phyloP scores from a whole-genome alignment of 164 flowering plant genomes.

The Piper betle region DNA sequence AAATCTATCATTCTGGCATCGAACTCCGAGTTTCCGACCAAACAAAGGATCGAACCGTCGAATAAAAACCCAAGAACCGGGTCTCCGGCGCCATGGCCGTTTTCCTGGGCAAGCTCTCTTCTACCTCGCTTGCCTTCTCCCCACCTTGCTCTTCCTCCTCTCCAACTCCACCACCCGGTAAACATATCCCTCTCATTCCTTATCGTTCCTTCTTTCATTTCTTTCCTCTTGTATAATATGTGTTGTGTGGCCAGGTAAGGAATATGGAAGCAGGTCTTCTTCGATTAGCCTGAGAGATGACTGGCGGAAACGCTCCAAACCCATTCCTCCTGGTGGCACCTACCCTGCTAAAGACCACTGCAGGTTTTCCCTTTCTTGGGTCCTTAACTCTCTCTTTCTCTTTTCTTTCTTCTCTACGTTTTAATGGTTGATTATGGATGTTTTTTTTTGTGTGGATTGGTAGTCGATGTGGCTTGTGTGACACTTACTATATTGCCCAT shows the following conservation, averaged over 20 bases:
- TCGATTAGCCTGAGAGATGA: constrained; percentile 54
- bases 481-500: constrained; percentile 90
- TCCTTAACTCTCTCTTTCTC: neutral
- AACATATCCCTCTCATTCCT: neutral
- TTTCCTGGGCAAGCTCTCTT: neutral
- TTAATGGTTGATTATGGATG: too few relatives aligned
- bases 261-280: constrained; percentile 6
- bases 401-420: neutral
- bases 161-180: neutral
- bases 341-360: constrained; percentile 99
- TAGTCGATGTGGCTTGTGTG: constrained; percentile 89
- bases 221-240: neutral
- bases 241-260: neutral
- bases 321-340: constrained; percentile 86
- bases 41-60: too few relatives aligned
- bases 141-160: neutral
- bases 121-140: neutral
- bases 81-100: neutral
- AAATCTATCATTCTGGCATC: too few relatives aligned
- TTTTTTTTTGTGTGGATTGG: neutral
- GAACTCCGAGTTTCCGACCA: too few relatives aligned
- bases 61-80: too few relatives aligned
- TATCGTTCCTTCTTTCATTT: neutral
- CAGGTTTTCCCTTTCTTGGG: constrained; percentile 33
- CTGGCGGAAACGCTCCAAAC: constrained; percentile 76